Base-by-base conservation (phyloP, 495 filamentous ascomycete species). In the Trichoderma gamsii region DNA sequence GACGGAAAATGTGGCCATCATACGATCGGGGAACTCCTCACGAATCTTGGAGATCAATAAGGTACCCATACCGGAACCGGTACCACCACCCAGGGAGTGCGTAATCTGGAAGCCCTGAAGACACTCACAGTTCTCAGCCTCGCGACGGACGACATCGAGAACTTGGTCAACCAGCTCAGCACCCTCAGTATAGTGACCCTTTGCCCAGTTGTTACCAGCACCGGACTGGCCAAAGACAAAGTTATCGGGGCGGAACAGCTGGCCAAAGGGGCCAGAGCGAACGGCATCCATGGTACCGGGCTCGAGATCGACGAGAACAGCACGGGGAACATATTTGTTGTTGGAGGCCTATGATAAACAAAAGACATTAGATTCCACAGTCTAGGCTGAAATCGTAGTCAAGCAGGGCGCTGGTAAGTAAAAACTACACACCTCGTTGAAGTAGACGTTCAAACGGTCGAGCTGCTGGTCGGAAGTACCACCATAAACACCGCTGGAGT, bases 31-130 rank as follows among this genome's bases (percentile, higher is more conserved):
- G 86, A 99, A 99, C 85, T 99, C 95, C 86, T 99, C 95, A 80
- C 95, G 95, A 79, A 99, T 98, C 91, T 99, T 99, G 83, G 93
- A 97, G 87, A 99, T 99, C 80, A 99, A 81, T 76, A 99, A 87
- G 65, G 95, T 99, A 85, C 95, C 95, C 95, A 99, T 99, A 91
- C 95, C 95, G 79, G 95, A 95, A 90, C 95, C 95, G 77, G 95
- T 99, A 89, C 95, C 95, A 92, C 95, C 95, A 89, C 95, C 95
- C 74, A 98, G 92, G 63, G 95, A 99, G 89, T 99, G 95, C 77
- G 95, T 99, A 84, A 99, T 98, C 87, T 99, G 95, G 90, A 99
- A 99, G 80, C 95, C 95, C 85, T 99, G 95, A 72, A 99, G 92
- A 85, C 95, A 99, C 87, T 99, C 95, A 80, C 95, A 98, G 76